Base-by-base conservation (phyloP, 495 filamentous ascomycete genomes). In the Halenospora varia region DNA sequence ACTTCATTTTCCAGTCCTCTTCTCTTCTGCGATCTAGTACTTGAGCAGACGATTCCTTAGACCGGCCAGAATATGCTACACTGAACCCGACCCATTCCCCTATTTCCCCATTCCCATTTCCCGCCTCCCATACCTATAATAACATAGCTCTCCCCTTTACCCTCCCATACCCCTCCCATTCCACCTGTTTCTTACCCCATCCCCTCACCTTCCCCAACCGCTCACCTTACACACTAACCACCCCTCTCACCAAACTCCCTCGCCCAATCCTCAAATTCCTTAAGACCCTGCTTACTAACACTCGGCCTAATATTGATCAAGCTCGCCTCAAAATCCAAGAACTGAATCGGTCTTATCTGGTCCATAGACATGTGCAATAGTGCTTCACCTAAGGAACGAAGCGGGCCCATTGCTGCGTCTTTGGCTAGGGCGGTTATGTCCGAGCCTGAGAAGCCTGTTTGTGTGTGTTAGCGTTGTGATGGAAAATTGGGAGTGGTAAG, bases 381-480 rank as follows among this genome's bases (percentile, higher is more conserved):
- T 17, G 88, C 88, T 67, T 97, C 95, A 19, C 94, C 94, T 2
- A 99, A 77, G 54, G 88, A 92, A 18, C 95, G 85, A 13, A 99
- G 79, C 9, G 95, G 94, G 0, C 94, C 95, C 94, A 99, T 99
- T 22, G 94, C 94, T 10, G 94, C 94, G 68, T 99, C 94, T 71
- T 99, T 99, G 9, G 94, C 95, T 22, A 99, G 75, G 4, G 94
- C 94, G 10, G 94, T 99, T 53, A 99, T 96, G 68, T 99, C 94
- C 2, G 91, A 96, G 57, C 94, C 95, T 35, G 90, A 96, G 76
- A 96, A 99, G 49, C 92, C 94, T 97, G 64, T 56, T 47, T 47
- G 6, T 11, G 23, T 17, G 10, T 2, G 20, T 61, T 44, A 62
- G 53, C 19, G 51, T 51, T 39, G 23, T 45, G 42, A 40, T 40